Percentiles rank a stretch among this genome's conserved stretches.
These are phyloP conservation scores for Colletotrichum sp. DNA, from an alignment of 2,329 filamentous ascomycete genomes.

Conservation along the genomic window DNA sequence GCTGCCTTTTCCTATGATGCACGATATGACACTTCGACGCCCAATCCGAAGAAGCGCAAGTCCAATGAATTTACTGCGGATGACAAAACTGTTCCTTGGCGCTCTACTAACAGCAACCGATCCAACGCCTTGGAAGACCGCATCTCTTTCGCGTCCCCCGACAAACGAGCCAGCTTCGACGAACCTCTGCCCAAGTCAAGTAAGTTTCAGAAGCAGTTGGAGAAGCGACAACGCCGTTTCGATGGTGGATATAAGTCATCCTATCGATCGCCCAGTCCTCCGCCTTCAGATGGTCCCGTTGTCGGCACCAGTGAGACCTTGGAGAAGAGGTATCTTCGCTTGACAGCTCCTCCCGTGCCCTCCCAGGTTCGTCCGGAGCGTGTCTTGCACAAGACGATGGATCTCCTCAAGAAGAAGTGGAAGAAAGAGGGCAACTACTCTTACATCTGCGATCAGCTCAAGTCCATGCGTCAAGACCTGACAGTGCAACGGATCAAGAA, in stretches of 20 bases:
- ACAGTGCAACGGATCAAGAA: slow-evolving; percentile 98
- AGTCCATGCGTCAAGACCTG: slow-evolving; percentile 95
- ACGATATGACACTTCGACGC: slow-evolving; percentile 26
- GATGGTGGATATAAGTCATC: slow-evolving; percentile 67
- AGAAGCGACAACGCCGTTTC: slow-evolving; percentile 90
- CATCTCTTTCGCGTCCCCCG: slow-evolving; percentile 65
- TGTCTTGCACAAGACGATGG: slow-evolving; percentile 82
- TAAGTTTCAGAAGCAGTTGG: slow-evolving; percentile 89
- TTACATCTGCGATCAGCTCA: slow-evolving; percentile 99
- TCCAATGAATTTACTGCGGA: slow-evolving; percentile 68
- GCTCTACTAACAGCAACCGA: slow-evolving; percentile 65
- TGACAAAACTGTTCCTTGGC: slow-evolving; percentile 72
- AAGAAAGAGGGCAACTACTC: slow-evolving; percentile 90
- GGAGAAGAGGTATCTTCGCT: slow-evolving; percentile 93
- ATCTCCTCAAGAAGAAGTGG: slow-evolving; percentile 94
- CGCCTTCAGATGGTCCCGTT: slow-evolving; percentile 71
- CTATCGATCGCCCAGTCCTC: slow-evolving; percentile 61
- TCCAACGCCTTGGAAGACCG: slow-evolving; percentile 71
- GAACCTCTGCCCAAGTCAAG: slow-evolving; percentile 60
- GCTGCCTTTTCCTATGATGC: slow-evolving; percentile 24
- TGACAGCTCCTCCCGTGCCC: slow-evolving; percentile 88
- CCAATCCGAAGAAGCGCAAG: slow-evolving; percentile 78
- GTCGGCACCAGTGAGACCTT: slow-evolving; percentile 83
- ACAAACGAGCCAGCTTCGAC: slow-evolving; percentile 50
- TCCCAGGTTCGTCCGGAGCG: slow-evolving; percentile 85